Base-by-base conservation (phyloP, 2,329 filamentous ascomycete genomes). In the Diaporthe helianthi region DNA sequence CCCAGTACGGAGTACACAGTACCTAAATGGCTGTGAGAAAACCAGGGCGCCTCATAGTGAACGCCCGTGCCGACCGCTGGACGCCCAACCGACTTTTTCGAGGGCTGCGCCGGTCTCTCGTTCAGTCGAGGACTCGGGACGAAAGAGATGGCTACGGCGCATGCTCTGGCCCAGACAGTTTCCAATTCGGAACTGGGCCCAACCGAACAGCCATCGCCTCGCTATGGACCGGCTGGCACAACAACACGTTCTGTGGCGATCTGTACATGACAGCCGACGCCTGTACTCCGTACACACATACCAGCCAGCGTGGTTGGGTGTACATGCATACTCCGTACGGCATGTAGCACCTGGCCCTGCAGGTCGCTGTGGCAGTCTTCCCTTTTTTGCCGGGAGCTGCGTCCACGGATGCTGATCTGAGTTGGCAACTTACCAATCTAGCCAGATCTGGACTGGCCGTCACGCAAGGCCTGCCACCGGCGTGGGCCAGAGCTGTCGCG, bases 401-500 rank as follows among this genome's bases (percentile, higher is more conserved):
- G 49, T 67, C 51, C 22, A 60, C 46, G 65, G 52, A 67, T 67
- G 41, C 65, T 58, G 65, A 67, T 67, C 65, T 67, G 65, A 67
- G 65, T 67, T 67, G 53, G 65, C 65, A 67, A 58, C 44, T 46
- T 52, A 66, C 52, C 17, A 12, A 29, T 44, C 52, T 67, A 67
- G 52, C 65, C 65, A 58, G 17, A 67, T 67, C 33, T 58, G 65
- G 65, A 67, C 31, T 67, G 65, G 65, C 44, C 29, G 65, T 67
- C 65, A 51, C 65, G 65, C 65, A 67, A 67, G n/a, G 52, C 41
- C 52, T 55, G 65, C 41, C 65, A 67, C 46, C 52, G 52, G 54
- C 58, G 58, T 63, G 58, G 58, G 44, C 58, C 58, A 49, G 58
- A 63, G 58, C 41, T 49, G 58, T 63, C 44, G 58, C 58, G 58